Base-by-base conservation (phyloP, 2,329 filamentous ascomycete species). In the Scortechinia acanthostroma region DNA sequence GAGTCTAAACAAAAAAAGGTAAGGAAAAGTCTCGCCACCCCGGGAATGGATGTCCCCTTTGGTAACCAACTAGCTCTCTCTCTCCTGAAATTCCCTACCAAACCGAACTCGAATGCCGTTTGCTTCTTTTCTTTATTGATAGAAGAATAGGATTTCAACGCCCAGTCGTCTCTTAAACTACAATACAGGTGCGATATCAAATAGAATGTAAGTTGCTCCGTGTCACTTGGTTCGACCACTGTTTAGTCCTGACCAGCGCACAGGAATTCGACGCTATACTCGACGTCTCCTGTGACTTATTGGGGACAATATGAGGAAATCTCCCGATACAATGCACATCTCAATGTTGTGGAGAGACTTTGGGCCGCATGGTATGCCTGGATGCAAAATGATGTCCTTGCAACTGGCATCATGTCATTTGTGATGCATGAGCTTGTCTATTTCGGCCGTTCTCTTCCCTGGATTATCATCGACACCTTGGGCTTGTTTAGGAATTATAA, bases 361-460 rank as follows among this genome's bases (percentile, higher is more conserved):
- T 40, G 35, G 35, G 17, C 35, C 46, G 80, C 80, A 21, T 87
- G 81, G 83, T 88, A 88, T 61, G 76, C 80, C 15, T 88, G 76
- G 68, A 86, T 88, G 75, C 80, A 84, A 60, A 88, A 88, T 57
- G 84, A 88, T 67, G 76, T 86, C 47, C 75, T 88, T 45, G 84
- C 84, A 33, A 88, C 84, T 0, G 83, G 83, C 43, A 86, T 88
- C 66, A 83, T 88, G 82, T 86, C 81, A 40, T 88, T 88, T 55
- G 65, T 75, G 45, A 85, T 88, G 74, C 84, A 88, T 62, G 84
- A 88, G 63, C n/a, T 73, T 20, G 73, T 88, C 46, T 88, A 88
- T 65, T 88, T 88, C 55, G 84, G 84, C 42, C 76, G 83, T 44
- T 74, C 20, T 28, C 58, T 88, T 47, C 84, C 83, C 1, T 88